phyloP scores from a whole-genome alignment of 2,329 filamentous ascomycete genomes.

The Tympanopsis confertula region DNA sequence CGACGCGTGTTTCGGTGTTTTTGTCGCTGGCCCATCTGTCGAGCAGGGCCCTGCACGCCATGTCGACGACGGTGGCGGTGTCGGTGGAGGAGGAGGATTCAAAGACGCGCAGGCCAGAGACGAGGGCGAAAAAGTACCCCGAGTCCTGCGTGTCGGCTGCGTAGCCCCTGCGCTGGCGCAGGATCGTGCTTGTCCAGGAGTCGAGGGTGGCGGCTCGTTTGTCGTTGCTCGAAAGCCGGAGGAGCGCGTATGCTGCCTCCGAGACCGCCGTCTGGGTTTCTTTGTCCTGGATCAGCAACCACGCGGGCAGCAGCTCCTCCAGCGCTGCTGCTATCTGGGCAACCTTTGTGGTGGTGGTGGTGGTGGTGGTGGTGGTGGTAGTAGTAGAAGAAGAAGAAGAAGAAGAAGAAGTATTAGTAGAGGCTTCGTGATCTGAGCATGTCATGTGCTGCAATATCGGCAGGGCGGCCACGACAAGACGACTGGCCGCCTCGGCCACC shows the following conservation, averaged over 20 bases:
- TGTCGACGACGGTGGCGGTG: constrained; percentile 16
- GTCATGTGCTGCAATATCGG: constrained; percentile 27
- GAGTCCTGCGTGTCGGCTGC: constrained; percentile 24
- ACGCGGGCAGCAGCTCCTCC: constrained; percentile 23
- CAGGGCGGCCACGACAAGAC: constrained; percentile 40
- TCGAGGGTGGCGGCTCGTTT: constrained; percentile 26
- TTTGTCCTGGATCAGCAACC: constrained; percentile 36
- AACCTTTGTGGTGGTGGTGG: constrained; percentile 7
- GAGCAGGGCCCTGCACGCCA: constrained; percentile 31
- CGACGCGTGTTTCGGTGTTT: constrained; percentile 37
- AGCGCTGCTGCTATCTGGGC: constrained; percentile 12
- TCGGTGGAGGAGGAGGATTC: constrained; percentile 33
- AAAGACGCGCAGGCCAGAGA: constrained; percentile 5
- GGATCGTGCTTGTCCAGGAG: constrained; percentile 33
- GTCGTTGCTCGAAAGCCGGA: constrained; percentile 27
- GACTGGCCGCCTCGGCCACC: constrained; percentile 47
- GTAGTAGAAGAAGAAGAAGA: constrained; percentile 5
- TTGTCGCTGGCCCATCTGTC: constrained; percentile 38
- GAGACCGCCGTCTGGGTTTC: constrained; percentile 37
- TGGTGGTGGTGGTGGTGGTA: constrained; percentile 1
- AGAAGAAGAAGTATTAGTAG: background rate
- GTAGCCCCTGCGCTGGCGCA: constrained; percentile 14
- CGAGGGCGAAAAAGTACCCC: constrained; percentile 40
- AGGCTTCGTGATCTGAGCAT: background rate
- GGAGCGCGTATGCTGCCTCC: constrained; percentile 34